A percentile compares a stretch with the other conserved stretches of the same genome.
Conservation (phyloP, 495 filamentous ascomycete species). For the Arthonia radiata region DNA sequence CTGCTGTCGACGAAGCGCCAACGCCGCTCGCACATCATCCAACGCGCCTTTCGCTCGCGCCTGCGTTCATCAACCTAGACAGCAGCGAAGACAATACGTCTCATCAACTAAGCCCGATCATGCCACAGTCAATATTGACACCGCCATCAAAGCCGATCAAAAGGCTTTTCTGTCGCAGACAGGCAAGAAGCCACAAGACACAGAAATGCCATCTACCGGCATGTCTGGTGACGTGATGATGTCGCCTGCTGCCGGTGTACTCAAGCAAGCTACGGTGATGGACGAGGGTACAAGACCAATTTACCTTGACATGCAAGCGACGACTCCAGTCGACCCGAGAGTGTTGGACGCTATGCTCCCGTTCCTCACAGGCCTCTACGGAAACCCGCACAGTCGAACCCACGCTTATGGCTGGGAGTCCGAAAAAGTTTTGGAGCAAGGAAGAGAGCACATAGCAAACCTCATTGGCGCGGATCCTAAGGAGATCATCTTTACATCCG, state of each 20-base stretch:
- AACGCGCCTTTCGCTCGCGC: too few species aligned
- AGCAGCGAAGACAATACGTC: constrained; percentile 52
- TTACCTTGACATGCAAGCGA: constrained; percentile 96
- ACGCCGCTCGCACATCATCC: too few species aligned
- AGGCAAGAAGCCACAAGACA: constrained; percentile 28
- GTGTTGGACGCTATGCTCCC: constrained; percentile 95
- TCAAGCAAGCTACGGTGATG: constrained; percentile 83
- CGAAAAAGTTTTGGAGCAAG: constrained; percentile 73
- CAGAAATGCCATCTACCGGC: constrained; percentile 29
- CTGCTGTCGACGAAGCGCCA: too few species aligned
- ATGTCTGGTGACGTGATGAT: constrained; percentile 40
- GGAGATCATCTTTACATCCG: constrained; percentile 96
- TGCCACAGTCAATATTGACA: constrained; percentile 64
- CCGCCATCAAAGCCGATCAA: constrained; percentile 61
- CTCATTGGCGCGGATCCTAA: constrained; percentile 88
- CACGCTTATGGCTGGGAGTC: constrained; percentile 99
- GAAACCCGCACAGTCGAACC: constrained; percentile 91
- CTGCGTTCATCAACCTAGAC: too few species aligned
- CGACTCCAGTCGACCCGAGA: constrained; percentile 82
- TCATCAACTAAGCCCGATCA: constrained; percentile 56
- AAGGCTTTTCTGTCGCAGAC: constrained; percentile 52
- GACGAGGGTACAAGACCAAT: constrained; percentile 86
- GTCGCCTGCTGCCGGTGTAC: constrained; percentile 59
- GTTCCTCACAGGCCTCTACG: constrained; percentile 77
- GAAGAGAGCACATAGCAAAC: constrained; percentile 56